phyloP scores from a whole-genome alignment of 2,329 filamentous ascomycete species.

The Cladosporium phlei region DNA sequence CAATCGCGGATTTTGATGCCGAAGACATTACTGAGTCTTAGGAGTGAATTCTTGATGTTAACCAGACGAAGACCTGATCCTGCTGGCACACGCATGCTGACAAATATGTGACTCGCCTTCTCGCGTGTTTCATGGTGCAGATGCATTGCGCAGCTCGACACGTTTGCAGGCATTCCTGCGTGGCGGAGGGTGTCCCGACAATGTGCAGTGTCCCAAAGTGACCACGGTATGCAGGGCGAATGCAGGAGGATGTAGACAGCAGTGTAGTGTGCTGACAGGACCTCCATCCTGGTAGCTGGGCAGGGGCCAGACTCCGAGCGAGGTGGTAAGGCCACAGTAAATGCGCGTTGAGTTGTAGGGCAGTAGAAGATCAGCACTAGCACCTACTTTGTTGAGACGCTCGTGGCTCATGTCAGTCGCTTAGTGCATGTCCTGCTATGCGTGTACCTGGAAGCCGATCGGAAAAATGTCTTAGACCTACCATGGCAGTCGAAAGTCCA shows the following conservation, averaged over 20 bases:
- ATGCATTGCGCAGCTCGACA: conserved; percentile 7
- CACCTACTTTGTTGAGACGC: neutral
- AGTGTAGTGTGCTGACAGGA: neutral
- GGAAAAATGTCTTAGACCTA: conserved; percentile 11
- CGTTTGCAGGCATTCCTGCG: conserved; percentile 10
- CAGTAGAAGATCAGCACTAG: conserved; percentile 2
- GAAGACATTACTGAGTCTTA: neutral
- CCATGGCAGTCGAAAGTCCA: conserved; percentile 1
- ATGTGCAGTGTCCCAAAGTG: no score
- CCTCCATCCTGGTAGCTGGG: conserved; percentile 7
- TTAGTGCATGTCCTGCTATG: conserved; percentile 5
- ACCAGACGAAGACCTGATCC: neutral
- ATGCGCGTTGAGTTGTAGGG: neutral
- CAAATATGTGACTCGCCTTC: neutral
- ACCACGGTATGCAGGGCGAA: neutral
- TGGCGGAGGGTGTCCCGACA: neutral
- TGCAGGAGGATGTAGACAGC: neutral
- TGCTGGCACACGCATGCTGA: neutral
- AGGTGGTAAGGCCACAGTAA: neutral
- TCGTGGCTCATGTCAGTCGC: neutral
- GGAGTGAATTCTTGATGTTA: neutral
- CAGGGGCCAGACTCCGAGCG: neutral
- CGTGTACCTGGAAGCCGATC: neutral
- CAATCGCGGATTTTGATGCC: neutral
- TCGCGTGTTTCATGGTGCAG: conserved; percentile 1